Evolutionary conservation across 257 asterid genomes (phyloP), one percentile per base, ranked within the genome.

Genomic region (Thymus mandschuricus): DNA sequence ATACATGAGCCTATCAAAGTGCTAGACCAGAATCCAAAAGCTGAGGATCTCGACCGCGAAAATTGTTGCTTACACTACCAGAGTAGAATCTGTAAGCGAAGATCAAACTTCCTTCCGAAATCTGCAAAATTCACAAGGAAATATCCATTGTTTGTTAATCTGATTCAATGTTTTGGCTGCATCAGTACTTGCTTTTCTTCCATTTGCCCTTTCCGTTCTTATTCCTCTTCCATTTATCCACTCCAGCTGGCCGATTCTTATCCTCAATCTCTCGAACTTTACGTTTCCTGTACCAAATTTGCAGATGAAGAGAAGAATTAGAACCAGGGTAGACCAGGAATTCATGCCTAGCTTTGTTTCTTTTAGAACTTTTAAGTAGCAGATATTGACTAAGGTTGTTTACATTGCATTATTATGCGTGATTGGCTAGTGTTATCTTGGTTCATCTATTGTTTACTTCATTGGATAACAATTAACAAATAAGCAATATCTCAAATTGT

Each of bases 261-360:
- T 85, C 94, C 83, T 91, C 97, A 78, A 93, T 93, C 88, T 93
- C 91, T 3, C 81, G 74, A 78, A 93, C 96, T 83, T 93, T 93
- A 35, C 96, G 97, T 72, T 91, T 93, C 83, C 98, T 93, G 86
- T 68, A 79, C 29, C 50, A 50, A 49, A 50, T 55, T 61, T 63
- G 60, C 67, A 64, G 34, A 66, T 44, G 7, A 51, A 52, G 31
- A 10, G 46, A 61, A 11, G 48, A 68, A 52, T 59, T 30, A 63
- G 40, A 13, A 45, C 29, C 21, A 7, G 41, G 34, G 44, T 11
- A 43, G 45, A 35, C 57, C 10, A 15, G 15, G 57, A 64, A 13
- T 4, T 33, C 29, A 29, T 60, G 60, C 60, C 59, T 58, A 45
- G 72, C 69, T 45, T 21, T 15, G 28, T 71, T 27, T 48, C 29